phyloP scores from a whole-genome alignment of 2,329 filamentous ascomycete genomes.

The Colletotrichum sojae region DNA sequence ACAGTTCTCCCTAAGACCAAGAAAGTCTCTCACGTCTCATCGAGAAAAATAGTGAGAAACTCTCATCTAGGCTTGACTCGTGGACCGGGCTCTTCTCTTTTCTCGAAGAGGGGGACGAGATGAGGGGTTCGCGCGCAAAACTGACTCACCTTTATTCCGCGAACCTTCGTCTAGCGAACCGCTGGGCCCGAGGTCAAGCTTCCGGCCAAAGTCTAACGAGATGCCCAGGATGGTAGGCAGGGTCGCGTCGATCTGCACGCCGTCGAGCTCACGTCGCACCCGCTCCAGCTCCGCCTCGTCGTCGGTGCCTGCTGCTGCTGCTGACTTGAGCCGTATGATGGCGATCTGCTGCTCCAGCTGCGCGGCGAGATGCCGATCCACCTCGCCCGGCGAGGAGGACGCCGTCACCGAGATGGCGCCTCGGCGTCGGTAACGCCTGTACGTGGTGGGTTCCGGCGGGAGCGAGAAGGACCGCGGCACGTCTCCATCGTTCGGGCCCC shows the following conservation, averaged over 20 bases:
- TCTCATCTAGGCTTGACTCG: background rate
- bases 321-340: slow-evolving; percentile 20
- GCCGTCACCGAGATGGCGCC: slow-evolving; percentile 33
- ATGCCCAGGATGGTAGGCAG: slow-evolving; percentile 28
- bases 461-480: slow-evolving; percentile 27
- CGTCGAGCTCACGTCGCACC: slow-evolving; percentile 28
- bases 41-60: background rate
- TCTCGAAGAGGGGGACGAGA: background rate
- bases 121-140: background rate
- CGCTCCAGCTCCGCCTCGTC: slow-evolving; percentile 16
- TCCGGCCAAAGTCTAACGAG: slow-evolving; percentile 31
- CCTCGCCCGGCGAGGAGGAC: slow-evolving; percentile 13
- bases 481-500: slow-evolving; percentile 8
- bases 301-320: background rate
- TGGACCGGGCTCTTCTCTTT: too few species aligned
- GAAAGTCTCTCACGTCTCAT: background rate
- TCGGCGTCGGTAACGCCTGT: slow-evolving; percentile 23
- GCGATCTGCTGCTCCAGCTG: slow-evolving; percentile 37
- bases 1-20: background rate
- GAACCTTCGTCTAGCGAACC: slow-evolving; percentile 20
- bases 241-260: slow-evolving; percentile 32
- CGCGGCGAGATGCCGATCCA: slow-evolving; percentile 30
- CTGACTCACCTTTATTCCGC: slow-evolving; percentile 20
- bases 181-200: slow-evolving; percentile 26
- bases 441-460: slow-evolving; percentile 10